Base-by-base conservation (phyloP, 2,329 filamentous ascomycete species). In the Cercospora beticola region DNA sequence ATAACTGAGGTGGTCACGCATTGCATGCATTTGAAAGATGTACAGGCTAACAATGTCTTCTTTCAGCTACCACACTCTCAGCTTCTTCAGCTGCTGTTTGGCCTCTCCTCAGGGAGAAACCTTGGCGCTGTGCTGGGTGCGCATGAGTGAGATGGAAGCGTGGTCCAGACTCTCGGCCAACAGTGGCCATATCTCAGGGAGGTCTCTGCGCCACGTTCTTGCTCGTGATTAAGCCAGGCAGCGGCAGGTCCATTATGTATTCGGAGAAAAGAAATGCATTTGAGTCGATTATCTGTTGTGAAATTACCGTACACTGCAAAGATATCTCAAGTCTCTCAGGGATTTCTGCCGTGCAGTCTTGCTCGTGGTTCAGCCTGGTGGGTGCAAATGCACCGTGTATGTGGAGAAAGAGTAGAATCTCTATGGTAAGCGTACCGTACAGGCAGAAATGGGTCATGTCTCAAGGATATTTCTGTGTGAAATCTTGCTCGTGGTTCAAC, bases 41-140 rank as follows among this genome's bases (percentile, higher is more conserved):
- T 12, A 21, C 5, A 31, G 33, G 36, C 65, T 64, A 31, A 67
- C 59, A 52, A 31, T 49, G n/a, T n/a, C 59, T 52, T 23, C 18
- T 16, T 52, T 5, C 23, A 76, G 74, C 70, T 76, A 56, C 73
- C 73, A 16, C 74, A 74, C 36, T 68, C 72, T 18, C 72, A 76
- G 52, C 72, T 76, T 8, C 67, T 77, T 28, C 72, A 73, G 54
- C 60, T 77, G 16, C 68, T 77, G 8, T 74, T 77, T 40, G 74
- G 72, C 23, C 59, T 58, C 2, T 58, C 54, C 16, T 58, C 54
- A 10, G 54, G 54, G 26, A 58, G 54, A 58, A 33, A 16, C 5
- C 26, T 58, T 23, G 26, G 26, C 30, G 54, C 54, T 18, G 26
- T 58, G 14, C 3, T 58, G 23, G 26, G 30, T 14, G 54, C 26